Base-by-base conservation (phyloP, 306 rosid species). In the Trifolium fragiferum region DNA sequence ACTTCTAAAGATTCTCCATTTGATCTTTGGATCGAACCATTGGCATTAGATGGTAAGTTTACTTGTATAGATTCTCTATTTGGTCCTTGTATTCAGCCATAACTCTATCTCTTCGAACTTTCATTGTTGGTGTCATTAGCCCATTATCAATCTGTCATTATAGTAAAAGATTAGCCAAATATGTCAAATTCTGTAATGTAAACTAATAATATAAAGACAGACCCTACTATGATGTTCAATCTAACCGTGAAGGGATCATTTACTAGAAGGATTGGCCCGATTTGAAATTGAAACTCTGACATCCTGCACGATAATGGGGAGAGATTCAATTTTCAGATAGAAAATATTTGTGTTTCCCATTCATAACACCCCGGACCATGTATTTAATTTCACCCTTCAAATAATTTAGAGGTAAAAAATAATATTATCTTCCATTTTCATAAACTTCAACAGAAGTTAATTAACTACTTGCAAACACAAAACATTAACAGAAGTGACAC, bases 61-160 rank as follows among this genome's bases (percentile, higher is more conserved):
- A 88, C 85, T 86, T 81, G 90, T 85, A 93, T 54, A 93, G 72
- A 67, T 85, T 81, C 66, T 89, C 89, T 80, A 91, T 88, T 88
- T 93, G 85, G 44, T 93, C 87, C 80, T 55, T 71, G 83, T 81
- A 87, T 49, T 55, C 82, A 67, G 82, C 84, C 62, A 79, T 79
- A 44, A 91, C 96, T 70, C 66, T 83, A 78, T 93, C 93, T 78
- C 98, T 81, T 80, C 93, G 89, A 65, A 93, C 76, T 76, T 93
- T 91, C 98, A 93, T 81, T 10, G 98, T 93, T 7, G 98, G 93
- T 62, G 96, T 93, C 96, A 93, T 81, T 60, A 89, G 81, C 25
- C 93, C 96, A 66, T 84, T 81, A 44, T 93, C 97, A 76, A 93
- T 84, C 98, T 93, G 89, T 80, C 80, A 74, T 25, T 78, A 58